Base-by-base conservation (phyloP, 495 filamentous ascomycete genomes). In the Aspergillus ostianus region DNA sequence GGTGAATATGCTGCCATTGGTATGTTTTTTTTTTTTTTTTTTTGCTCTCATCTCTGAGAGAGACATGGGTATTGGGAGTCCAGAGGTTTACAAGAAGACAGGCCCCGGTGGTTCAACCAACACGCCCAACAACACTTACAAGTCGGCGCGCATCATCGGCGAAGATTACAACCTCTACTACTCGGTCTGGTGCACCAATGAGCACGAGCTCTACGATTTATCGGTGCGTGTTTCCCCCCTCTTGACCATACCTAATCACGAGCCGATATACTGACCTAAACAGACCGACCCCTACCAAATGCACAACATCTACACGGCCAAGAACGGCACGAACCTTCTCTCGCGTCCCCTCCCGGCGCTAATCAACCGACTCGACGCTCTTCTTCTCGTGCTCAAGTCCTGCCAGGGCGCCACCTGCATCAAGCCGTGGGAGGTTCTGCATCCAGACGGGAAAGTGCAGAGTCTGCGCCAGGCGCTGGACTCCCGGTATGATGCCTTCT, bases 151-250 rank as follows among this genome's bases (percentile, higher is more conserved):
- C 23, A 70, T 89, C 17, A 68, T 85, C 17, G 74, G 82, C 5
- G 63, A 78, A 6, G 72, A 63, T 7, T 86, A 87, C 57, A 79
- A 83, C 55, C 66, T 88, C 1, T 85, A 85, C 57, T 89, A 89
- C 53, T 80, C 85, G 0, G 84, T 88, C 0, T 88, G 85, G 83
- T 89, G 87, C 61, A 86, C 69, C 46, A 82, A 83, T 50, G 84
- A 87, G 65, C 81, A 84, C 49, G 85, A 89, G 62, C 70, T 89
- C 2, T 87, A 88, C 55, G 85, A 89, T 53, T 67, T 88, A 4
- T 80, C 70, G 53, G 81, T 82, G 53, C 52, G 77, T 61, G 29
- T 7, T 55, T 6, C 13, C 41, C 20, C 2, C 2, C 12, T 9
- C 63, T 23, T 7, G 19, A 20, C 18, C 6, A 15, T n/a, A 0